Base-by-base conservation (phyloP, 2,329 filamentous ascomycete species). In the Elsinoe ampelina region DNA sequence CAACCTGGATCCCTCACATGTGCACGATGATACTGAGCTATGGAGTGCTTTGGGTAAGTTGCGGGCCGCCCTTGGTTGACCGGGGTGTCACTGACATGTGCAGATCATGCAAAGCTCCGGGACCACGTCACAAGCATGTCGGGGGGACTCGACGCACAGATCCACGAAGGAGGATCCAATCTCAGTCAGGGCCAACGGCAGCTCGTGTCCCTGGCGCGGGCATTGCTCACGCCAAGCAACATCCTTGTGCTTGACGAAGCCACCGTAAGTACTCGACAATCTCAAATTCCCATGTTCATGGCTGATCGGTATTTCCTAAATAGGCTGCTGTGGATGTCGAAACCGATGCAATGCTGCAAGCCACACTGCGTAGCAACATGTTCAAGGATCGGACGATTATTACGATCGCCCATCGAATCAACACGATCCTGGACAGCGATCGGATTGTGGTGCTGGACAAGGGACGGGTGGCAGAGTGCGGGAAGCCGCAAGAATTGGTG, bases 161-260 rank as follows among this genome's bases (percentile, higher is more conserved):
- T 98, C 61, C 80, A 95, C 65, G 95, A 98, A 86, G 93, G 87
- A 79, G 93, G 93, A 57, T 95, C 90, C 59, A 98, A 98, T 70
- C 80, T 98, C 58, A 96, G 90, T 58, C 87, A 95, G 70, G 93
- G 93, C 51, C 95, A 98, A 72, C 84, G 92, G 55, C 93, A 98
- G 73, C 83, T 98, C 59, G 81, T 98, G 54, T 96, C 91, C 15
- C 80, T 98, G 45, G 93, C 95, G 39, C 89, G 93, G 51, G 95
- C 95, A 26, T 82, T 98, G 70, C 80, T 98, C 48, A 95, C 92
- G 5, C 93, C 93, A 12, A 95, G 89, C 72, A 97, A 97, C 72
- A 97, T 98, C 66, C 80, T 98, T 59, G 91, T 98, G 2, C 80
- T 98, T 26, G 93, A 98, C 70, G 93, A 98, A 79, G 93, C 95